These are phyloP conservation scores for Bacterosira constricta DNA, from an alignment of 108 stramenopile genomes.

Conservation along the genomic window DNA sequence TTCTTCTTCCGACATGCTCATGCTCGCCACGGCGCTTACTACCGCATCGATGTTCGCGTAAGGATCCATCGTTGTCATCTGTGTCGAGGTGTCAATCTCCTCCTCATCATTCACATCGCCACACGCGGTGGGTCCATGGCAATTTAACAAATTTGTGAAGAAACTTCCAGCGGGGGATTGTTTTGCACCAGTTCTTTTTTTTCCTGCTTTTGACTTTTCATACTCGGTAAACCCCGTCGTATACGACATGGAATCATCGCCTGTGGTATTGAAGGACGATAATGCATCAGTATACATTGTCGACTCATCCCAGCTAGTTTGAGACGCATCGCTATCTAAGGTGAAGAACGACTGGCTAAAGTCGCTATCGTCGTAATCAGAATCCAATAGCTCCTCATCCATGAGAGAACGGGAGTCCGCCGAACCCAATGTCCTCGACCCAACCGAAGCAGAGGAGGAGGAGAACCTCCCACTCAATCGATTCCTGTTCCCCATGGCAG, in stretches of 20 bases:
- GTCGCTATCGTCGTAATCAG: constrained; percentile 2
- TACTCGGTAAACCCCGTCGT: background rate
- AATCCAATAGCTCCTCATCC: constrained; percentile 6
- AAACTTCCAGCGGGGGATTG: background rate
- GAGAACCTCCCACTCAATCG: background rate
- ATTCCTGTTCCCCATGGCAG: background rate
- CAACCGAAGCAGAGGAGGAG: background rate
- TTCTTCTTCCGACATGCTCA: background rate
- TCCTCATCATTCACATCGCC: background rate
- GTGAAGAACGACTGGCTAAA: constrained; percentile 14
- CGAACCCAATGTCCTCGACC: background rate
- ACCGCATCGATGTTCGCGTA: background rate
- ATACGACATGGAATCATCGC: background rate
- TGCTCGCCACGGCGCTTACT: background rate
- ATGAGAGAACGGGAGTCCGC: constrained; percentile 7
- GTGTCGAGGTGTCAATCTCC: too few species aligned
- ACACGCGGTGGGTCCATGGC: background rate
- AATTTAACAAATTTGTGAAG: background rate
- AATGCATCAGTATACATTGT: constrained; percentile 17
- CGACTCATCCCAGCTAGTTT: constrained; percentile 26
- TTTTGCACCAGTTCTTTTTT: background rate
- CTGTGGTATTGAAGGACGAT: background rate
- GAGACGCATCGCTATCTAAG: background rate
- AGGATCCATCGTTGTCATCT: background rate
- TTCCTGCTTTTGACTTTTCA: background rate